A percentile compares a stretch with the other conserved stretches of the same genome.
phyloP scores from a whole-genome alignment of 768 basidiomycete species.

The Glaciozyma antarctica region DNA sequence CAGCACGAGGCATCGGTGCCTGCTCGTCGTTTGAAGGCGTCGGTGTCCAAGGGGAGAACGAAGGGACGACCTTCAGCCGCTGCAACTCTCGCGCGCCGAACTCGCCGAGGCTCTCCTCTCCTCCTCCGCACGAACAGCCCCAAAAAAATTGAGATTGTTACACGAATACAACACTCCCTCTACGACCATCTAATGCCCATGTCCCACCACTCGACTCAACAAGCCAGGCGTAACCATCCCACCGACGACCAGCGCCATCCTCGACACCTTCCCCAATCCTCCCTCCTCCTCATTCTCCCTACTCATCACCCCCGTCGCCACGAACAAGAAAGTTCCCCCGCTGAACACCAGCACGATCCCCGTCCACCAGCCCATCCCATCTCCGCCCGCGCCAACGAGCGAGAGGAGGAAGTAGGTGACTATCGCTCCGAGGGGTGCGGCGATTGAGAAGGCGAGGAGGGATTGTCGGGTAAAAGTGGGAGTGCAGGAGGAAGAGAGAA shows the following conservation, averaged over 20 bases:
- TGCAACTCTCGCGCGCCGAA: too few relatives aligned
- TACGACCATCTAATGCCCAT: slow-evolving; percentile 41
- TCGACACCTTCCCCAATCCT: slow-evolving; percentile 32
- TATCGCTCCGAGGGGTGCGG: slow-evolving; percentile 75
- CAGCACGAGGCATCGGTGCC: too few relatives aligned
- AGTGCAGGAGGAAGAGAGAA: slow-evolving; percentile 53
- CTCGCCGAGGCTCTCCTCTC: too few relatives aligned
- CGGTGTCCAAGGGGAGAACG: too few relatives aligned
- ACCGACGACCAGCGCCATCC: slow-evolving; percentile 50
- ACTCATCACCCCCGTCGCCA: slow-evolving; percentile 53
- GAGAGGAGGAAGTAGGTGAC: slow-evolving; percentile 60
- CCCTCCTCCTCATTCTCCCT: slow-evolving; percentile 37
- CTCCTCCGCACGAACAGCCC: too few relatives aligned
- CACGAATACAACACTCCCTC: too few relatives aligned
- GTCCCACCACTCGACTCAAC: slow-evolving; percentile 54
- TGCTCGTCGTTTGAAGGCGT: too few relatives aligned
- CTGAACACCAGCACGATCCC: slow-evolving; percentile 75
- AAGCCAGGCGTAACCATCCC: slow-evolving; percentile 67
- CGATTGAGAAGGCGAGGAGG: slow-evolving; percentile 64
- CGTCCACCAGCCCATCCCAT: slow-evolving; percentile 47
- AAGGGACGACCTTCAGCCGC: too few relatives aligned
- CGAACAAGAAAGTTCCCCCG: slow-evolving; percentile 88
- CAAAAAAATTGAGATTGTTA: too few relatives aligned
- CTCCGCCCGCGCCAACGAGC: slow-evolving; percentile 30
- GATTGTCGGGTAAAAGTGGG: slow-evolving; percentile 45